Evolutionary conservation across 108 stramenopile species (phyloP).

Genomic region (Cyclotella distinguenda): DNA sequence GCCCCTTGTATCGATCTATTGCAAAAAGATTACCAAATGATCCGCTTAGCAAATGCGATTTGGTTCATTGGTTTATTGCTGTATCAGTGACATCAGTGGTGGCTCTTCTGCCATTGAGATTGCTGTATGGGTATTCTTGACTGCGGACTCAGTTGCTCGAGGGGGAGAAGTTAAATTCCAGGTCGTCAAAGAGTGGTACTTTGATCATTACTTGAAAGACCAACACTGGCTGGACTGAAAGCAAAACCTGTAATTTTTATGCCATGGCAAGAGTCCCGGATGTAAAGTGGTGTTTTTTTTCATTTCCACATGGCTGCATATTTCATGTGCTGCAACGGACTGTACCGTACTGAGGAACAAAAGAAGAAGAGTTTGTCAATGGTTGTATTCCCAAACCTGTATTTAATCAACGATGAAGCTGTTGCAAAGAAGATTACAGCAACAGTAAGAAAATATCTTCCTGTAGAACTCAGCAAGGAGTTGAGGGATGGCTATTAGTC

Average conservation of each 20-base stretch:
- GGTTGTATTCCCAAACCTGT: conserved; percentile 1
- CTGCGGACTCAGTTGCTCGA: not conserved
- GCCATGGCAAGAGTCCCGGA: not conserved
- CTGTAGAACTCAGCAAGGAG: not conserved
- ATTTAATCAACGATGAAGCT: not conserved
- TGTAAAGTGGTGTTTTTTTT: not conserved
- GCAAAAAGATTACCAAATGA: not conserved
- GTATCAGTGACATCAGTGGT: not conserved
- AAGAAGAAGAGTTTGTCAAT: not conserved
- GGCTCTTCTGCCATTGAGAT: not conserved
- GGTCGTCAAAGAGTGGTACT: not conserved
- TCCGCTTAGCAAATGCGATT: conserved; percentile 6
- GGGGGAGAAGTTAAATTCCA: not conserved
- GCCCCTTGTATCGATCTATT: not conserved
- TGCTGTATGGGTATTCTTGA: not conserved
- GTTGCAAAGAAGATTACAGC: not conserved
- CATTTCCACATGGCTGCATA: not conserved
- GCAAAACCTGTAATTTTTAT: not conserved
- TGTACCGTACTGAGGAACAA: not conserved
- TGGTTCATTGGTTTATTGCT: not conserved
- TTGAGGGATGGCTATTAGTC: not conserved
- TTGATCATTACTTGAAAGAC: not conserved
- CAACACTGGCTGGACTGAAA: not conserved
- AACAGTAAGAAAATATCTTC: not conserved
- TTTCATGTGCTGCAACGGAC: conserved; percentile 1